Base-by-base conservation (phyloP, 768 basidiomycete genomes). In the Podaxis sp. region DNA sequence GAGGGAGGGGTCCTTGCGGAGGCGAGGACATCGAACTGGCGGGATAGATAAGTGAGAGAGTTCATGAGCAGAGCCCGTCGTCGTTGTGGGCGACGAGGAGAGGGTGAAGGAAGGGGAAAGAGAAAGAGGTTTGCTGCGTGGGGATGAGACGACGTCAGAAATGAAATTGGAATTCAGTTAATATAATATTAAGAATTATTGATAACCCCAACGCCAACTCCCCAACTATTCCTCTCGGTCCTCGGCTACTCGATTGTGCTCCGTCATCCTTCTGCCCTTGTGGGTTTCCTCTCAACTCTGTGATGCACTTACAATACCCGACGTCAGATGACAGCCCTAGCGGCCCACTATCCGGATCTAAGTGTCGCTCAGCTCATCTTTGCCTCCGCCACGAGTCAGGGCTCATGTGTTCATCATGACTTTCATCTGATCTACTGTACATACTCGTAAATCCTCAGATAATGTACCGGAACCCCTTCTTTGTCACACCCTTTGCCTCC, bases 21-120 rank as follows among this genome's bases (percentile, higher is more conserved):
- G 63, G 87, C 86, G 67, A 91, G 77, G 64, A 84, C 86, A 77
- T 94, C 90, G 80, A 92, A 86, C 73, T 91, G 88, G 71, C 89
- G 88, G 67, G 92, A 90, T 64, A 94, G 80, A 76, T 90, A 88
- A 17, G 83, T 80, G 69, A 94, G 85, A 68, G 90, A 90, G 79
- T 94, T 93, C 92, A 94, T 94, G 51, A 61, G 56, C 40, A 55
- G 62, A 56, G 37, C 51, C 19, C 37, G 47, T 24, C 47, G 57
- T 25, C 49, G 57, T 47, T 47, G 57, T 19, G 2, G 19, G 25
- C 46, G 49, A 50, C 49, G 57, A 40, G 38, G 52, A 37, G 43
- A 33, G 55, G 29, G 33, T 15, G 37, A 47, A 24, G 24, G 46
- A 36, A 17, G 49, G 22, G 25, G 29, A 15, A 38, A 47, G 43